phyloP scores from a whole-genome alignment of 345 rosid species.

The sweet orange (Citrus sinensis) region DNA sequence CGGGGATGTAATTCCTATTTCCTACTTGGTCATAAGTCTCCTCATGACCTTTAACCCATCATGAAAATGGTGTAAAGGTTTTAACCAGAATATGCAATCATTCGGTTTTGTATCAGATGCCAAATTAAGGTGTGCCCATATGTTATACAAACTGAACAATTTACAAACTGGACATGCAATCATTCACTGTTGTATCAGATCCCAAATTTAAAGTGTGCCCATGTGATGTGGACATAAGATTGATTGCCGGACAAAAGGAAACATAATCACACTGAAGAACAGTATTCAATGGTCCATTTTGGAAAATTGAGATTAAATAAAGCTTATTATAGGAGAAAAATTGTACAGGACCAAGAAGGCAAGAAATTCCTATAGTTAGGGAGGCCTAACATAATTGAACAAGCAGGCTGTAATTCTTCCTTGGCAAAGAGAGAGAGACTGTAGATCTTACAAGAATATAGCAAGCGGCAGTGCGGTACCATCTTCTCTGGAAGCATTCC shows the following conservation, averaged over 20 bases:
- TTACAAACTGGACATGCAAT: not conserved
- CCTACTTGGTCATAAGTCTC: not conserved
- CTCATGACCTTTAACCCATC: not conserved
- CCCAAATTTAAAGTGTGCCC: not conserved
- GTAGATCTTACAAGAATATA: conserved; percentile 79
- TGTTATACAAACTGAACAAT: not conserved
- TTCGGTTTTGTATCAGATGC: not conserved
- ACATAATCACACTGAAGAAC: not conserved
- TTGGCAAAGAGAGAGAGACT: not conserved
- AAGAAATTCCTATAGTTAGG: not conserved
- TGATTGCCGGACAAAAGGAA: not conserved
- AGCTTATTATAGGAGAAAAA: not conserved
- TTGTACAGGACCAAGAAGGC: not conserved
- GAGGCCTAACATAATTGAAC: not conserved
- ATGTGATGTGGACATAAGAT: not conserved
- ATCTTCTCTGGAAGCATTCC: conserved; percentile 96
- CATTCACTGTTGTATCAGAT: not conserved
- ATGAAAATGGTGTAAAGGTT: not conserved
- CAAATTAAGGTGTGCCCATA: not conserved
- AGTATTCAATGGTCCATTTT: not conserved
- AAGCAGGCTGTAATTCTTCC: not conserved
- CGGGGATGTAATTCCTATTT: not conserved
- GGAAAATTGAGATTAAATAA: not conserved
- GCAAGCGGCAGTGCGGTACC: conserved; percentile 99
- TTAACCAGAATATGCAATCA: not conserved